Evolutionary conservation across 192 early-diverging fungal genomes (phyloP).

Genomic region (Helicostylum pulchrum): DNA sequence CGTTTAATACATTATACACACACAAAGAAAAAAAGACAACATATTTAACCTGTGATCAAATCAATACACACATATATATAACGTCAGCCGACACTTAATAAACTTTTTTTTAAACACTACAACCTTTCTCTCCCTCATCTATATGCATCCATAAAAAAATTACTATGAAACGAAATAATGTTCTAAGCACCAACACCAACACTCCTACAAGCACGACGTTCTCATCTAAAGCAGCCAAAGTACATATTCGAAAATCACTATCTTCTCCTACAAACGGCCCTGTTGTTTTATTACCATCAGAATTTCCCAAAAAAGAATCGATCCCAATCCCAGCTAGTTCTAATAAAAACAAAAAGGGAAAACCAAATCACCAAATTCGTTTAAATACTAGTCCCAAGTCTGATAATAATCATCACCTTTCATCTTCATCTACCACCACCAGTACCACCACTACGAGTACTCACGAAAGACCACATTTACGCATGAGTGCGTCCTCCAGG

Average conservation of each 20-base stretch:
- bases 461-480: slow-evolving; percentile 9
- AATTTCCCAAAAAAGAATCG: slow-evolving; percentile 11
- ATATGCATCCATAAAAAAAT: background rate
- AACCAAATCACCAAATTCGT: background rate
- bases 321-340: slow-evolving; percentile 6
- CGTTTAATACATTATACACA: too few relatives aligned
- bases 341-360: background rate
- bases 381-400: background rate
- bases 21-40: too few relatives aligned
- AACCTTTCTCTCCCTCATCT: background rate
- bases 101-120: background rate
- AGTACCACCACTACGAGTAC: background rate
- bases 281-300: background rate
- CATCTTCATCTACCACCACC: background rate
- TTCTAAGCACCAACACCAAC: slow-evolving; percentile 10
- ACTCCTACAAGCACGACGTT: background rate
- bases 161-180: slow-evolving; percentile 1
- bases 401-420: background rate
- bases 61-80: too few relatives aligned
- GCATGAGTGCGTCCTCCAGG: slow-evolving; percentile 20
- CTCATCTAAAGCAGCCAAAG: slow-evolving; percentile 12
- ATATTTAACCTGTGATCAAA: too few relatives aligned
- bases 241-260: slow-evolving; percentile 11
- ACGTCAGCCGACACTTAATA: background rate
- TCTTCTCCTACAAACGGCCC: slow-evolving; percentile 19